phyloP scores from a whole-genome alignment of 495 filamentous ascomycete genomes.

The Aspergillus ostianus region DNA sequence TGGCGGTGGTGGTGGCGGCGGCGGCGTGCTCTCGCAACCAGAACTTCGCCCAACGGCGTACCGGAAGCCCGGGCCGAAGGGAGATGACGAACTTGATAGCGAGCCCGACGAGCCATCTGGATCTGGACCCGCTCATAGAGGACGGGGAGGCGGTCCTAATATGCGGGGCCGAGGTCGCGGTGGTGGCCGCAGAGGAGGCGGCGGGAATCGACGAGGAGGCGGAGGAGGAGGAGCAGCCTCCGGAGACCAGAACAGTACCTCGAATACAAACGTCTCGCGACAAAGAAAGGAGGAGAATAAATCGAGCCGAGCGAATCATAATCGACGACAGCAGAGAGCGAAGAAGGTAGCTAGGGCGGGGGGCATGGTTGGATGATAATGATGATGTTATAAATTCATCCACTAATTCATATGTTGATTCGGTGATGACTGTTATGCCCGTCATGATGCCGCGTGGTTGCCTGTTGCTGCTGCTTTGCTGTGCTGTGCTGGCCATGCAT shows the following conservation, averaged over 20 bases:
- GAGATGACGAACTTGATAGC: constrained; percentile 34
- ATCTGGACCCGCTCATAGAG: constrained; percentile 36
- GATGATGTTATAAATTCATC: not conserved
- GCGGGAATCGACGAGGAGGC: constrained; percentile 47
- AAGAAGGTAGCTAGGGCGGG: constrained; percentile 73
- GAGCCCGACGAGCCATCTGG: constrained; percentile 30
- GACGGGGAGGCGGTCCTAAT: constrained; percentile 17
- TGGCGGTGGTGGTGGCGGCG: constrained; percentile 45
- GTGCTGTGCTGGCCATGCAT: not conserved
- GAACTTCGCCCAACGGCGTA: constrained; percentile 63
- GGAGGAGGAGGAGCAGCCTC: constrained; percentile 59
- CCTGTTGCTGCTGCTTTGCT: not conserved
- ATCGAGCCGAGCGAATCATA: constrained; percentile 72
- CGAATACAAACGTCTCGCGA: constrained; percentile 53
- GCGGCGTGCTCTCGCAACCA: constrained; percentile 46
- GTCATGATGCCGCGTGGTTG: not conserved
- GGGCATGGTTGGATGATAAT: constrained; percentile 25
- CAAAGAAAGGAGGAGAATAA: constrained; percentile 78
- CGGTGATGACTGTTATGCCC: constrained; percentile 6
- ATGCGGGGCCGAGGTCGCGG: constrained; percentile 45
- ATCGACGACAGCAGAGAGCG: constrained; percentile 70
- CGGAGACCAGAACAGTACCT: constrained; percentile 45
- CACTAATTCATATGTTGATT: no score
- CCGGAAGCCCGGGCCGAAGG: constrained; percentile 31
- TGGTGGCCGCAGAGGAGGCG: constrained; percentile 49